Conservation (phyloP, 225 moss, liverwort and hornwort genomes). For the Climacium dendroides region DNA sequence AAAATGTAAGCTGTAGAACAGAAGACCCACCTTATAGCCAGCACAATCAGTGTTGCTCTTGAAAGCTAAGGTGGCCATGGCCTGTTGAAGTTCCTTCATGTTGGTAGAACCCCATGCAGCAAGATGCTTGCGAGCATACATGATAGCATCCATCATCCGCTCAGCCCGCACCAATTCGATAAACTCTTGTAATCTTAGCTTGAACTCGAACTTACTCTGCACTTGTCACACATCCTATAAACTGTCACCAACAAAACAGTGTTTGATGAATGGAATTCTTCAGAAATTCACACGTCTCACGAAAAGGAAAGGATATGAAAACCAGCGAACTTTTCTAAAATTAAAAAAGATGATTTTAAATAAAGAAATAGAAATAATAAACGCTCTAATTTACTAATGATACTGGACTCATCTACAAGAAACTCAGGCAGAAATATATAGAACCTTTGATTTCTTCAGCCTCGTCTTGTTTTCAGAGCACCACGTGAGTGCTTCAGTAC, state of each 20-base stretch:
- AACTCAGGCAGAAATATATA: background rate
- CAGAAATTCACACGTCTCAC: background rate
- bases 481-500: slow-evolving; percentile 93
- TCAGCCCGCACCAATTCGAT: slow-evolving; percentile 95
- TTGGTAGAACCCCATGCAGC: slow-evolving; percentile 89
- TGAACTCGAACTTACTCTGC: slow-evolving; percentile 99
- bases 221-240: background rate
- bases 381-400: background rate
- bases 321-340: no score
- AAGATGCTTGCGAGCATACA: slow-evolving; percentile 94
- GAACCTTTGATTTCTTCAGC: slow-evolving; percentile 89
- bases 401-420: background rate
- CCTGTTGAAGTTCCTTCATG: slow-evolving; percentile 99
- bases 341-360: background rate
- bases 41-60: slow-evolving; percentile 99
- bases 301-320: background rate
- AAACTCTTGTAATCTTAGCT: slow-evolving; percentile 95
- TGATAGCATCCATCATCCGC: slow-evolving; percentile 98
- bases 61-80: slow-evolving; percentile 99
- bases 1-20: background rate
- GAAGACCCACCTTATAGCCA: slow-evolving; percentile 70
- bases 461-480: slow-evolving; percentile 94
- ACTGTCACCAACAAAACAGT: background rate
- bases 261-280: background rate
- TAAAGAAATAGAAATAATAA: background rate